Base-by-base conservation (phyloP, 192 early-diverging fungal species). In the Entophlyctis luteolus region DNA sequence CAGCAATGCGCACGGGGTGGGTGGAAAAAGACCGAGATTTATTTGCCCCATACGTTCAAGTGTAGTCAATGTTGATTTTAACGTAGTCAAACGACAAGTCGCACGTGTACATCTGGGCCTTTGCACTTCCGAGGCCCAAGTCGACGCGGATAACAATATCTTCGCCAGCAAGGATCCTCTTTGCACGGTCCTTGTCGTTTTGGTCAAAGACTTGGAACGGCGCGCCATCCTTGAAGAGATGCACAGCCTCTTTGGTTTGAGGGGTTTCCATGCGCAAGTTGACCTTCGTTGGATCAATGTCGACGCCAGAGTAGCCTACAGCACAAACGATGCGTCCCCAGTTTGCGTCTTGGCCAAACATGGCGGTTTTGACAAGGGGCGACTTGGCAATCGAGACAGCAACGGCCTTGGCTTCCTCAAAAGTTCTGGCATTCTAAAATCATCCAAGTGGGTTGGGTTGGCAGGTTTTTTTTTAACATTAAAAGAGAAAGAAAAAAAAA, bases 331-430 rank as follows among this genome's bases (percentile, higher is more conserved):
- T 91, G 36, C 95, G 87, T 23, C 95, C 96, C 96, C 96, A 98
- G 75, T 98, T 98, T 45, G 96, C 96, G 77, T 98, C 96, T 73
- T 93, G 87, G 1, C 96, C 95, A 68, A 89, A 98, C 34, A 98
- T 79, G 18, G 96, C 96, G 0, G 96, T 96, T 76, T 98, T 98
- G 47, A 98, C 93, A 33, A 98, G 75, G 39, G 91, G 88, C 6
- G 94, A 96, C 1, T 91, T 96, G 1, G 93, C 89, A 39, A 98
- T 92, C 0, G 94, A 89, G 10, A 84, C 85, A 1, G 92, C 91
- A 4, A 95, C 86, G 35, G 79, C 80, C 74, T 93, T 92, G 23
- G 91, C 94, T 2, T 89, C 90, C 8, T 74, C 77, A 70, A 91
- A 93, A 0, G 85, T 74, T 18, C 67, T 62, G 4, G 90, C 94